phyloP scores from a whole-genome alignment of 805 yeast genomes.

The Zygosaccharomyces siamensis region DNA sequence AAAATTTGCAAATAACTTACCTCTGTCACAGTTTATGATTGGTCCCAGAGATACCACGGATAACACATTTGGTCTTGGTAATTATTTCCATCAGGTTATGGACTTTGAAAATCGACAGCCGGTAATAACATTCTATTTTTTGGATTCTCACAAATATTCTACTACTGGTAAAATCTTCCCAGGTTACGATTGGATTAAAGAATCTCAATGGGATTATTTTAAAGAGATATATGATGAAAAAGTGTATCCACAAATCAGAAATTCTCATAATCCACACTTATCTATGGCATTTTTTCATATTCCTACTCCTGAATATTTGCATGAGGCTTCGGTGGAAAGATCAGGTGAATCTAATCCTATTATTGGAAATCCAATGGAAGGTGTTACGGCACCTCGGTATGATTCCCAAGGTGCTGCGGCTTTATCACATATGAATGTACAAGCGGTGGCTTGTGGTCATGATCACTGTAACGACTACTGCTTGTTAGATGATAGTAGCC shows the following conservation, averaged over 20 bases:
- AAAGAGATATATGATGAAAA: slow-evolving; percentile 35
- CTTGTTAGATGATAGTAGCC: slow-evolving; percentile 45
- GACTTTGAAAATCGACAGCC: slow-evolving; percentile 38
- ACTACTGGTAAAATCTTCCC: slow-evolving; percentile 58
- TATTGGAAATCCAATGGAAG: slow-evolving; percentile 68
- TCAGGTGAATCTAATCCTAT: slow-evolving; percentile 31
- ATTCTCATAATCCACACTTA: slow-evolving; percentile 40
- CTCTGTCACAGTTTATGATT: slow-evolving; percentile 55
- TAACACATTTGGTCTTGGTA: slow-evolving; percentile 73
- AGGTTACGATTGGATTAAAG: slow-evolving; percentile 85
- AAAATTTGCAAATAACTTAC: slow-evolving; percentile 51
- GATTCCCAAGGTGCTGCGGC: slow-evolving; percentile 62
- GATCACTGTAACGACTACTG: slow-evolving; percentile 96
- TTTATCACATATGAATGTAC: slow-evolving; percentile 62
- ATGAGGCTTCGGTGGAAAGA: slow-evolving; percentile 35
- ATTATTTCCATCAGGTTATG: slow-evolving; percentile 55
- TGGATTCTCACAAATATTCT: slow-evolving; percentile 81
- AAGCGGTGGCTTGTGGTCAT: slow-evolving; percentile 80
- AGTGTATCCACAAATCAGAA: slow-evolving; percentile 32
- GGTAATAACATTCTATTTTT: slow-evolving; percentile 59
- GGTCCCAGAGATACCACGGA: slow-evolving; percentile 53
- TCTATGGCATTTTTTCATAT: slow-evolving; percentile 93
- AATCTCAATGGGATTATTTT: slow-evolving; percentile 58
- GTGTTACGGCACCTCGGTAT: slow-evolving; percentile 68
- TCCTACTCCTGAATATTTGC: slow-evolving; percentile 80